Percentiles rank a stretch among this genome's conserved stretches.
Conservation (phyloP, 2,329 filamentous ascomycete species). For the Colletotrichum sp. region DNA sequence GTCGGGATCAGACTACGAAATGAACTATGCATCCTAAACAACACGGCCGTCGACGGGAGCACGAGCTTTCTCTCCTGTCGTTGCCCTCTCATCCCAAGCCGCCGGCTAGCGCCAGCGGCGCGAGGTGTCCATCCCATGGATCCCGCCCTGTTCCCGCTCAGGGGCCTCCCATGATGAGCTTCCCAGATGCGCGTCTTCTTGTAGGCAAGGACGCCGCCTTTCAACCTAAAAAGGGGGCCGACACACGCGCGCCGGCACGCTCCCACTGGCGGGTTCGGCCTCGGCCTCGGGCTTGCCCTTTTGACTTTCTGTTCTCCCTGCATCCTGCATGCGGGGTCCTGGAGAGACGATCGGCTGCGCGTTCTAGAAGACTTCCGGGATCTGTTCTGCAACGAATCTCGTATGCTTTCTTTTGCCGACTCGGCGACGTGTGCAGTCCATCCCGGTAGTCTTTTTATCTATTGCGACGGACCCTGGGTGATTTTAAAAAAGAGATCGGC, state of each 20-base stretch:
- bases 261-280: slow-evolving; percentile 4
- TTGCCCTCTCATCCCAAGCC: slow-evolving; percentile 7
- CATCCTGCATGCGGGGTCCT: slow-evolving; percentile 5
- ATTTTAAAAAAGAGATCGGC: background rate
- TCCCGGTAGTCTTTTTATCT: background rate
- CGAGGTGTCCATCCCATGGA: slow-evolving; percentile 14
- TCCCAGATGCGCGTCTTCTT: background rate
- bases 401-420: background rate
- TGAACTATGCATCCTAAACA: background rate
- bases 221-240: slow-evolving; percentile 3
- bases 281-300: background rate
- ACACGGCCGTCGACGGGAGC: background rate
- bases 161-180: slow-evolving; percentile 17
- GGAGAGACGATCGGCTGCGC: slow-evolving; percentile 4
- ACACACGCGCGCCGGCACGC: background rate
- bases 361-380: slow-evolving; percentile 19
- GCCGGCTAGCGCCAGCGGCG: slow-evolving; percentile 9
- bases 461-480: background rate
- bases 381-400: slow-evolving; percentile 12
- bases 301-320: slow-evolving; percentile 10
- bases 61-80: background rate
- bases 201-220: background rate
- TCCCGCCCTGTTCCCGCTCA: slow-evolving; percentile 17
- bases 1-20: background rate
- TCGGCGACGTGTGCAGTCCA: background rate